Evolutionary conservation across 1,139 yeast genomes (phyloP).

Genomic region (Blastobotrys buckinghamii): DNA sequence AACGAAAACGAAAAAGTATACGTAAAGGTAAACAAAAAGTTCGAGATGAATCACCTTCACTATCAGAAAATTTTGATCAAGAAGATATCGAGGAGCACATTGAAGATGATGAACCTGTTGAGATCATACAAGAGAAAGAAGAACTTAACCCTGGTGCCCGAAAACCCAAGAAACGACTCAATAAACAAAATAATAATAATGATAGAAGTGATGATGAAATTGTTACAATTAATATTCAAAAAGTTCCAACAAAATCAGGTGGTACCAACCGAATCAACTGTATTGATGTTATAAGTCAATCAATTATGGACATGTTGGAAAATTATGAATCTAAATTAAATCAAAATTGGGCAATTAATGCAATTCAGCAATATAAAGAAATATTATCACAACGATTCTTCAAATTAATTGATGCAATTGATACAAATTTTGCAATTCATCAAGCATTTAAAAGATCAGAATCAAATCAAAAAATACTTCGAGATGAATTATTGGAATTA

Average conservation of each 20-base stretch:
- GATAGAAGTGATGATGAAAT: conserved; percentile 1
- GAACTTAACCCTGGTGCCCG: no score
- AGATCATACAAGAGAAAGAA: no score
- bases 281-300: conserved; percentile 24
- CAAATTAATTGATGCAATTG: conserved; percentile 20
- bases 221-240: conserved; percentile 14
- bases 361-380: conserved; percentile 16
- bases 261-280: conserved; percentile 23
- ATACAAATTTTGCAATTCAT: conserved; percentile 18
- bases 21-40: not conserved
- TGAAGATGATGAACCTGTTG: not conserved
- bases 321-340: conserved; percentile 1
- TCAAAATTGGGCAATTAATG: conserved; percentile 8
- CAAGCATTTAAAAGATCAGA: conserved; percentile 20
- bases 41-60: not conserved
- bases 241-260: conserved; percentile 17
- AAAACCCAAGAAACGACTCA: not conserved
- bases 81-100: not conserved
- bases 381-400: conserved; percentile 18
- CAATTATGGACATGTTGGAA: conserved; percentile 17
- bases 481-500: conserved; percentile 18
- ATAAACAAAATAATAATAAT: not conserved
- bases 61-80: not conserved
- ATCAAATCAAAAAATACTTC: conserved; percentile 17
- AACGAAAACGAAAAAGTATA: not conserved